Percentiles rank a stretch among this genome's conserved stretches.
phyloP scores from a whole-genome alignment of 139 green algal species.

The Micromonas commoda region DNA sequence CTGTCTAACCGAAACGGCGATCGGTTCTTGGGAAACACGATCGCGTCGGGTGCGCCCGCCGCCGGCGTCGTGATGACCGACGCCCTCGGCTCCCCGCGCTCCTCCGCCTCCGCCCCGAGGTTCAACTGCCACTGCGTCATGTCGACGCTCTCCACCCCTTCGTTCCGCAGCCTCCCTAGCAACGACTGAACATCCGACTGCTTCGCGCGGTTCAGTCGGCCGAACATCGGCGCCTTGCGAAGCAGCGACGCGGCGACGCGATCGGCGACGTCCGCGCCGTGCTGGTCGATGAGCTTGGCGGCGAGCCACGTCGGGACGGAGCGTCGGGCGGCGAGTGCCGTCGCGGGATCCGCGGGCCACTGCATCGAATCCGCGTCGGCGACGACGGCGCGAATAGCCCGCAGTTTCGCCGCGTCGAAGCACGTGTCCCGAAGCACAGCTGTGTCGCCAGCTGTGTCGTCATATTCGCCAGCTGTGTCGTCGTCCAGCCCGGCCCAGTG shows the following conservation, averaged over 20 bases:
- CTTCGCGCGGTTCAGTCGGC: neutral
- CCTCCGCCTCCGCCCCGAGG: neutral
- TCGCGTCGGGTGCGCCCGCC: neutral
- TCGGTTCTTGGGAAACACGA: neutral
- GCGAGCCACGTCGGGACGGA: neutral
- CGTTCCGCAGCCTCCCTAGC: neutral
- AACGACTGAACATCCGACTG: neutral
- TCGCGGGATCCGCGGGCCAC: neutral
- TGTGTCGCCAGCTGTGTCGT: neutral
- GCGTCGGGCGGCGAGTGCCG: neutral
- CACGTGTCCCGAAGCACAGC: too few relatives aligned
- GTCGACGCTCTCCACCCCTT: neutral
- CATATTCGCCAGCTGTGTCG: neutral
- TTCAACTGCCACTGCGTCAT: neutral
- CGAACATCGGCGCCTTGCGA: neutral
- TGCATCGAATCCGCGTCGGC: neutral
- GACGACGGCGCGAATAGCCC: too few relatives aligned
- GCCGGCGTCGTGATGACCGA: neutral
- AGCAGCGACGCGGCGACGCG: neutral
- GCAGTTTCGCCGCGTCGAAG: neutral
- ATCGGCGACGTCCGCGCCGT: neutral
- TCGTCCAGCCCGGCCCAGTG: neutral
- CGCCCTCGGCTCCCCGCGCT: neutral
- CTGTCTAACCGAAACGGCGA: neutral
- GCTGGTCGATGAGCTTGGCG: neutral